phyloP scores from a whole-genome alignment of 345 rosid genomes.

The Eucalyptus lansdowneana region DNA sequence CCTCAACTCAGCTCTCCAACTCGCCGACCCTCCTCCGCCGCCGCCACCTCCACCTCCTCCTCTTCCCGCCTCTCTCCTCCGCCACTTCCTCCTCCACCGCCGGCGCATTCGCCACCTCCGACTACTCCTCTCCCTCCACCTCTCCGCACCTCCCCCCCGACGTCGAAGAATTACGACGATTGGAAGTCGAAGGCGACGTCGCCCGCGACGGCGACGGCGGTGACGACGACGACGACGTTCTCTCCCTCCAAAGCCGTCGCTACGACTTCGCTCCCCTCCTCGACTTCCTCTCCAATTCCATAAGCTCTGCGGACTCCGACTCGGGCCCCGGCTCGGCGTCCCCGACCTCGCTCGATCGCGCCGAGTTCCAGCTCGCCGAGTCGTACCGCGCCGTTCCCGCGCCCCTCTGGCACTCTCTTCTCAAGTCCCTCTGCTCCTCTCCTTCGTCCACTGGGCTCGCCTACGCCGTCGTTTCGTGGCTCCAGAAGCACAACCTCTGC shows the following conservation, averaged over 20 bases:
- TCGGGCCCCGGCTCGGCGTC: constrained; percentile 7
- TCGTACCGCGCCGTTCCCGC: constrained; percentile 80
- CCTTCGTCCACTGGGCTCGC: constrained; percentile 50
- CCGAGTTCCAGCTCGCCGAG: constrained; percentile 68
- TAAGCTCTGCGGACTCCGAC: constrained; percentile 6
- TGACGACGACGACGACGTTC: constrained; percentile 21
- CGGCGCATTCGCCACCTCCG: background rate
- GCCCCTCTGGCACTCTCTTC: constrained; percentile 80
- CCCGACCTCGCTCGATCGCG: constrained; percentile 36
- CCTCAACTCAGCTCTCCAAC: constrained; percentile 12
- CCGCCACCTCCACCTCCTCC: background rate
- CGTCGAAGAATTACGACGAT: background rate
- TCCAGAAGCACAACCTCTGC: constrained; percentile 80
- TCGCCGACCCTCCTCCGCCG: constrained; percentile 9
- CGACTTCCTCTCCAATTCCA: constrained; percentile 30
- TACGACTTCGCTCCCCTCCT: constrained; percentile 87
- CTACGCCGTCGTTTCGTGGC: constrained; percentile 83
- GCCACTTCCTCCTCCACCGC: constrained; percentile 1
- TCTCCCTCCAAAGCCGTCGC: constrained; percentile 22
- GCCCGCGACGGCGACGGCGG: background rate
- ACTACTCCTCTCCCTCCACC: background rate
- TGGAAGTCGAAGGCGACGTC: background rate
- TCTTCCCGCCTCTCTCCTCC: constrained; percentile 11
- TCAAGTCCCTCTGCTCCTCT: constrained; percentile 56
- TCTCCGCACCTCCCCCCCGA: background rate